Evolutionary conservation across 495 filamentous ascomycete species (phyloP).

Genomic region (Beverwykella pulmonaria): DNA sequence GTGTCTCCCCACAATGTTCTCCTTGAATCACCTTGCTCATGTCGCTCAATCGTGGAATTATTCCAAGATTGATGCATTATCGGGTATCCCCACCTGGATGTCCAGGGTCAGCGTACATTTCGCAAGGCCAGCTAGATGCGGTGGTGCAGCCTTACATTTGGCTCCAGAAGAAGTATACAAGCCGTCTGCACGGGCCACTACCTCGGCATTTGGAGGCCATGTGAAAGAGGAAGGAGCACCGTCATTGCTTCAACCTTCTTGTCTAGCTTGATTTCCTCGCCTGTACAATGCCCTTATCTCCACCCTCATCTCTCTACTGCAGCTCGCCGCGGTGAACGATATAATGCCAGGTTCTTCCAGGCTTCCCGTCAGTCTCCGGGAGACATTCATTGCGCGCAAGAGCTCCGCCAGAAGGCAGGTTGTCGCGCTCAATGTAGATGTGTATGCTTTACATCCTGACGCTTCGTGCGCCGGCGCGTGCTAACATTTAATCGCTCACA

Average conservation of each 20-base stretch:
- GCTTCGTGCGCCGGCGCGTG: neutral
- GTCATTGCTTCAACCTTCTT: neutral
- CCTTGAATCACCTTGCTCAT: too few species aligned
- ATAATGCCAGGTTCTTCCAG: slow-evolving; percentile 58
- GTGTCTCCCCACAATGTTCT: too few species aligned
- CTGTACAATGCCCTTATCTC: neutral
- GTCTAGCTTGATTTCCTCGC: neutral
- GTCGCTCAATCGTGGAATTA: too few species aligned
- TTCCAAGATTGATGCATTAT: too few species aligned
- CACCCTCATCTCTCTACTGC: neutral
- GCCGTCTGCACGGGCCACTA: slow-evolving; percentile 5
- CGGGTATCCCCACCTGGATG: neutral
- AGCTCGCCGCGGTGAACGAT: neutral
- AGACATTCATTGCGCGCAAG: slow-evolving; percentile 63
- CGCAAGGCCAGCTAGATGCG: slow-evolving; percentile 11
- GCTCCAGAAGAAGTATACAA: neutral
- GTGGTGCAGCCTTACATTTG: neutral
- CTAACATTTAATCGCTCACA: slow-evolving; percentile 43
- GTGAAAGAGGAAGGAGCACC: slow-evolving; percentile 8
- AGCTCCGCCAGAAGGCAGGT: slow-evolving; percentile 45
- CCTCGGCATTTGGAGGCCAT: slow-evolving; percentile 7
- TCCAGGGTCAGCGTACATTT: neutral
- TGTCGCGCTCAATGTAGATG: slow-evolving; percentile 71
- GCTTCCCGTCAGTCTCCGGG: slow-evolving; percentile 67
- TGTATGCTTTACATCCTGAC: slow-evolving; percentile 61